These are phyloP conservation scores for Hericium coralloides DNA, from an alignment of 768 basidiomycete genomes.

Conservation along the genomic window DNA sequence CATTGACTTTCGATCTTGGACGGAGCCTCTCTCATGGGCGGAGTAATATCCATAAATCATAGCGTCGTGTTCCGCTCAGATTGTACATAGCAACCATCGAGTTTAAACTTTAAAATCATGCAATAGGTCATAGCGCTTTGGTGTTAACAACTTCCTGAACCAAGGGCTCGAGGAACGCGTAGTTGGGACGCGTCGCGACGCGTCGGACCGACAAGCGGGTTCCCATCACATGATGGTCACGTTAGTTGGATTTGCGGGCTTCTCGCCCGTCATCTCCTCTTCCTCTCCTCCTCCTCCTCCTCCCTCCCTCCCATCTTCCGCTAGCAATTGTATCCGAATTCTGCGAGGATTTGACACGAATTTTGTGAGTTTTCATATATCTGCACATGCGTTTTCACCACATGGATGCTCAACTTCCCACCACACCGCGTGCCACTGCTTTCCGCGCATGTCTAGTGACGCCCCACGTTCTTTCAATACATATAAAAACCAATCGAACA, in stretches of 20 bases:
- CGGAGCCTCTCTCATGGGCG: too few species aligned
- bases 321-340: background rate
- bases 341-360: background rate
- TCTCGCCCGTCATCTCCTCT: background rate
- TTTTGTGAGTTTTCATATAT: background rate
- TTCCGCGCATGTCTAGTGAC: background rate
- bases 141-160: too few species aligned
- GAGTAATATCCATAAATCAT: too few species aligned
- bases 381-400: background rate
- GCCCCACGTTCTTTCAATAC: background rate
- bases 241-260: background rate
- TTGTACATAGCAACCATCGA: too few species aligned
- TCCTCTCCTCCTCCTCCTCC: background rate
- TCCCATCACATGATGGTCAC: background rate
- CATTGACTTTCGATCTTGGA: too few species aligned
- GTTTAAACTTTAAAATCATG: too few species aligned
- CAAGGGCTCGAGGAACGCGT: too few species aligned
- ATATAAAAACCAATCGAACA: background rate
- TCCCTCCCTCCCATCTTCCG: background rate
- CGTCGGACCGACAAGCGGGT: background rate
- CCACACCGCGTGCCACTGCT: background rate
- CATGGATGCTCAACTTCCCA: background rate
- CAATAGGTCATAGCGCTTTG: too few species aligned
- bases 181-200: conserved; percentile 5
- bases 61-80: too few species aligned